Conservation (phyloP, 805 yeast species). For the Candida multigemmis region DNA sequence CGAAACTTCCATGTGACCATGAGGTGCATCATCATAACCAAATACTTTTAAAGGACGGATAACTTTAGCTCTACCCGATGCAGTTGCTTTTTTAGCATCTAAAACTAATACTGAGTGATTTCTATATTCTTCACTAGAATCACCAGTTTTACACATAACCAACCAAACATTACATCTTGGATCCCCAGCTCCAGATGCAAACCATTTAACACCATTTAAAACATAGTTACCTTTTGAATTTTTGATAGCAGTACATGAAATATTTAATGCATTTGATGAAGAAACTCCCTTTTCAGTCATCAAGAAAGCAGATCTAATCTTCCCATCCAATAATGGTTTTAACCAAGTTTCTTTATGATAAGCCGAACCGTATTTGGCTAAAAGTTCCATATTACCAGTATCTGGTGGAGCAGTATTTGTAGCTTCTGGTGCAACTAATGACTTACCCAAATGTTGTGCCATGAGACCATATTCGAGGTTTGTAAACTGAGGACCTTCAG, state of each 20-base stretch:
- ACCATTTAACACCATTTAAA: constrained; percentile 58
- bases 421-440: constrained; percentile 47
- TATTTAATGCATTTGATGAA: constrained; percentile 55
- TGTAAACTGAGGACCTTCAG: constrained; percentile 48
- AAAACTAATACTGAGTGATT: constrained; percentile 52
- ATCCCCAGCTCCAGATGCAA: constrained; percentile 65
- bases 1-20: constrained; percentile 57
- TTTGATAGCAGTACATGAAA: constrained; percentile 33
- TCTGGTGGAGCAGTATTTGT: constrained; percentile 57
- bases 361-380: constrained; percentile 31
- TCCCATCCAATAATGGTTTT: constrained; percentile 43
- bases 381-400: constrained; percentile 52
- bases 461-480: constrained; percentile 58
- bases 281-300: constrained; percentile 59
- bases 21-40: constrained; percentile 64
- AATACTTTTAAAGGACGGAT: constrained; percentile 45
- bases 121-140: constrained; percentile 22
- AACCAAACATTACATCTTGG: constrained; percentile 49
- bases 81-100: constrained; percentile 41
- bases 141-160: constrained; percentile 41
- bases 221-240: constrained; percentile 36
- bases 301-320: constrained; percentile 50
- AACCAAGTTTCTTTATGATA: constrained; percentile 38
- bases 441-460: constrained; percentile 54
- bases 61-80: constrained; percentile 38